phyloP scores from a whole-genome alignment of 1,284 basidiomycete genomes.

The Hymenochaete sp. region DNA sequence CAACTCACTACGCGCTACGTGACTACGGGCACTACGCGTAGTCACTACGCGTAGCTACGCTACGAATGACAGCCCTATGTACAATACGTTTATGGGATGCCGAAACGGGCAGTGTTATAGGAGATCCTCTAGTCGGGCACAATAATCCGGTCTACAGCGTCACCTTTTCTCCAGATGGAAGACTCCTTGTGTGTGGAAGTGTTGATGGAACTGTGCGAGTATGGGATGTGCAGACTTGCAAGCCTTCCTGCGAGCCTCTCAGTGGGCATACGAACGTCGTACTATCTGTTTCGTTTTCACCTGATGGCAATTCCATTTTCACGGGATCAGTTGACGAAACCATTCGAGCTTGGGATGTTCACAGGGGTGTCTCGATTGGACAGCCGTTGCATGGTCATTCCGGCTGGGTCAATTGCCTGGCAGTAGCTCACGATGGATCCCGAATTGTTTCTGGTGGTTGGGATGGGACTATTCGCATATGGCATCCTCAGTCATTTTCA shows the following conservation, averaged over 20 bases:
- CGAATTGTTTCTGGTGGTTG: constrained; percentile 25
- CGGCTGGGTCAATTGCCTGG: constrained; percentile 98
- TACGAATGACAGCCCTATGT: no score
- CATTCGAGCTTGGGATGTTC: constrained; percentile 90
- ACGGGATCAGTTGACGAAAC: constrained; percentile 67
- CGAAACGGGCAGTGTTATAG: background rate
- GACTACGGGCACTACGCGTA: no score
- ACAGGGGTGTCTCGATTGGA: background rate
- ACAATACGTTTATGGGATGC: constrained; percentile 4
- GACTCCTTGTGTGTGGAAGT: constrained; percentile 3
- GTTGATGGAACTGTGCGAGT: background rate
- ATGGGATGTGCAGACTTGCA: constrained; percentile 1
- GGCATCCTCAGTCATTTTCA: no score
- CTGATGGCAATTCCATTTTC: constrained; percentile 22
- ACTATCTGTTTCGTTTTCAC: constrained; percentile 34
- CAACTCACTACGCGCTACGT: background rate
- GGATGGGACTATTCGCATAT: background rate
- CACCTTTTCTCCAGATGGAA: constrained; percentile 5
- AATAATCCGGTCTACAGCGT: background rate
- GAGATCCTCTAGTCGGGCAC: background rate
- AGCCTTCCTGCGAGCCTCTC: constrained; percentile 26
- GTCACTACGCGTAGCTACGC: no score
- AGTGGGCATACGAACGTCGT: constrained; percentile 35
- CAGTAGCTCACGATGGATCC: constrained; percentile 81
- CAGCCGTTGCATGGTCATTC: constrained; percentile 89